Percentiles rank a stretch among this genome's conserved stretches.
phyloP scores from a whole-genome alignment of 805 yeast genomes.

The Candida anglica region DNA sequence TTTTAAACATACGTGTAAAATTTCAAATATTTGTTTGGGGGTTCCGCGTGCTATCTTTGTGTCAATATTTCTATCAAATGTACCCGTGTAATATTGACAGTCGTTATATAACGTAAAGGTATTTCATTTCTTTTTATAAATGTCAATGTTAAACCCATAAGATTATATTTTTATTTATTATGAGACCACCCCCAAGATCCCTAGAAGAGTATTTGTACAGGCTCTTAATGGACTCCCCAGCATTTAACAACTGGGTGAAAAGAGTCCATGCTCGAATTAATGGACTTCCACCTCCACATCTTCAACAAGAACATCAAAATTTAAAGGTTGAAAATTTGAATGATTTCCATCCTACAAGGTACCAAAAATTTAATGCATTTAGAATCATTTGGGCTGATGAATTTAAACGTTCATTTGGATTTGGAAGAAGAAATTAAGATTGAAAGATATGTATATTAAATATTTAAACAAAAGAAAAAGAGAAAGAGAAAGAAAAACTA shows the following conservation, averaged over 20 bases:
- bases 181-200: constrained; percentile 18
- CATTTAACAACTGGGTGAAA: constrained; percentile 62
- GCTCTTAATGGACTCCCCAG: constrained; percentile 50
- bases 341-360: constrained; percentile 44
- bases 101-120: no score
- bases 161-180: no score
- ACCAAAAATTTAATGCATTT: constrained; percentile 60
- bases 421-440: constrained; percentile 24
- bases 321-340: constrained; percentile 17
- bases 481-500: no score
- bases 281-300: constrained; percentile 42
- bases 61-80: no score
- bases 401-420: constrained; percentile 49
- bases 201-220: constrained; percentile 45
- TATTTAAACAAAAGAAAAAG: neutral
- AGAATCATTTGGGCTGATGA: constrained; percentile 59
- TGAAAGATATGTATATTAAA: neutral
- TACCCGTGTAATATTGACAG: no score
- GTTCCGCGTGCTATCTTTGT: no score
- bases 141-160: no score
- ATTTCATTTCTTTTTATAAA: no score
- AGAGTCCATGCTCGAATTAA: constrained; percentile 61
- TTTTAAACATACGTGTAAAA: no score
- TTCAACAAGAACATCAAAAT: constrained; percentile 8
- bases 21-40: no score